phyloP scores from a whole-genome alignment of 1,284 basidiomycete species.

The Irpex lacteus region DNA sequence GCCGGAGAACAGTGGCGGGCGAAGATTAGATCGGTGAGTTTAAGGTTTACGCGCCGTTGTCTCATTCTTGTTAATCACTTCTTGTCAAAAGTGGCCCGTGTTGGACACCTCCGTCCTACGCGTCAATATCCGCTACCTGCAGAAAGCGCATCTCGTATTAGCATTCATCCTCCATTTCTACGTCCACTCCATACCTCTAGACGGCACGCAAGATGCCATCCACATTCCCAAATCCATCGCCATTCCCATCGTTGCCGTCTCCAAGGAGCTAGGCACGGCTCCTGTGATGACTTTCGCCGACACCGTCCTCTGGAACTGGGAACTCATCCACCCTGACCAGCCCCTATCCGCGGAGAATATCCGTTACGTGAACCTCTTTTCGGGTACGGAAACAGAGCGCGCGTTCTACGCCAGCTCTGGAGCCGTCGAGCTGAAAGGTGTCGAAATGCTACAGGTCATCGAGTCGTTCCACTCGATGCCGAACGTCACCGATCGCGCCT shows the following conservation, averaged over 20 bases:
- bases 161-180: conserved; percentile 91
- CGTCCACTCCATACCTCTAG: conserved; percentile 71
- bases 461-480: conserved; percentile 80
- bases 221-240: conserved; percentile 76
- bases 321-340: conserved; percentile 50
- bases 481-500: conserved; percentile 64
- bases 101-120: conserved; percentile 55
- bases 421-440: conserved; percentile 83
- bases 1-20: conserved; percentile 68
- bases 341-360: conserved; percentile 62
- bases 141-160: conserved; percentile 87
- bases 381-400: conserved; percentile 80
- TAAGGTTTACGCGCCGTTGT: neutral
- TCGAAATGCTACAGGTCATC: conserved; percentile 84
- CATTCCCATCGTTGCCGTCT: conserved; percentile 79
- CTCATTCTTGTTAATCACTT: conserved; percentile 8
- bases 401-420: conserved; percentile 90
- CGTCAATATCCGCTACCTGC: conserved; percentile 55
- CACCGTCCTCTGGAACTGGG: conserved; percentile 95
- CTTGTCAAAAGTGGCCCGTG: conserved; percentile 58
- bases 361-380: conserved; percentile 74
- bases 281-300: conserved; percentile 96
- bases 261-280: conserved; percentile 77
- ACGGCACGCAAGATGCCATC: conserved; percentile 38
- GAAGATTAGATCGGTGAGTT: conserved; percentile 59